Evolutionary conservation across 1,284 basidiomycete genomes (phyloP).

Genomic region (Wallemia mellicola): DNA sequence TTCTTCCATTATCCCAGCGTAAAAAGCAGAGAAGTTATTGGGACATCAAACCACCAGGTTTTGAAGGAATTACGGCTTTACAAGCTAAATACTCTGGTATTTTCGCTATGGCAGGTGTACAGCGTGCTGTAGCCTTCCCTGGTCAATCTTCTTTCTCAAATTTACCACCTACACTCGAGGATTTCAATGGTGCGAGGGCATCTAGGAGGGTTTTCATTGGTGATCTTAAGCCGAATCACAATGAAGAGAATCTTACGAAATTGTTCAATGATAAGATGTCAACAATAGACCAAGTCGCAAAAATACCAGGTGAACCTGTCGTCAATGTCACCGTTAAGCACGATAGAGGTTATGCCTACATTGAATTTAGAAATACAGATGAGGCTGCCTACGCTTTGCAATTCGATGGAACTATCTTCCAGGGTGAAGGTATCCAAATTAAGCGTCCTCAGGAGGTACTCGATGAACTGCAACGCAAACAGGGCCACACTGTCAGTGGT

Average conservation of each 20-base stretch:
- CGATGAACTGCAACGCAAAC: slow-evolving; percentile 1
- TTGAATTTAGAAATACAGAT: slow-evolving; percentile 90
- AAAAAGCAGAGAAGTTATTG: slow-evolving; percentile 66
- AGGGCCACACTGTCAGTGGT: slow-evolving; percentile 47
- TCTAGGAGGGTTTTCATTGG: slow-evolving; percentile 84
- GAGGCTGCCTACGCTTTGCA: slow-evolving; percentile 88
- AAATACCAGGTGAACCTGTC: slow-evolving; percentile 59
- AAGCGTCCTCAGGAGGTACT: slow-evolving; percentile 59
- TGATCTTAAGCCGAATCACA: slow-evolving; percentile 71
- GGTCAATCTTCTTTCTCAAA: slow-evolving; percentile 6
- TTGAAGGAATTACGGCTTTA: slow-evolving; percentile 73
- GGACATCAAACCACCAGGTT: slow-evolving; percentile 84
- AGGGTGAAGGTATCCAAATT: slow-evolving; percentile 71
- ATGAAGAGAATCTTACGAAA: slow-evolving; percentile 56
- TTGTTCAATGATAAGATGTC: slow-evolving; percentile 92
- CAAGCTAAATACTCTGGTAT: slow-evolving; percentile 87
- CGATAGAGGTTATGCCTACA: slow-evolving; percentile 91
- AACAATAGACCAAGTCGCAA: slow-evolving; percentile 47
- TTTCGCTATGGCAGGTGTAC: slow-evolving; percentile 5
- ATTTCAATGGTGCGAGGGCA: slow-evolving; percentile 62
- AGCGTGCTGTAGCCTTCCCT: slow-evolving; percentile 4
- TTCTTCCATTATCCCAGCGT: slow-evolving; percentile 51
- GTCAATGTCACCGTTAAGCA: slow-evolving; percentile 80
- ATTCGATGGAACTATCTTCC: slow-evolving; percentile 85
- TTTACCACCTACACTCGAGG: slow-evolving; percentile 17